These are phyloP conservation scores for Aspergillus heteromorphus DNA, from an alignment of 495 filamentous ascomycete genomes.

Conservation along the genomic window DNA sequence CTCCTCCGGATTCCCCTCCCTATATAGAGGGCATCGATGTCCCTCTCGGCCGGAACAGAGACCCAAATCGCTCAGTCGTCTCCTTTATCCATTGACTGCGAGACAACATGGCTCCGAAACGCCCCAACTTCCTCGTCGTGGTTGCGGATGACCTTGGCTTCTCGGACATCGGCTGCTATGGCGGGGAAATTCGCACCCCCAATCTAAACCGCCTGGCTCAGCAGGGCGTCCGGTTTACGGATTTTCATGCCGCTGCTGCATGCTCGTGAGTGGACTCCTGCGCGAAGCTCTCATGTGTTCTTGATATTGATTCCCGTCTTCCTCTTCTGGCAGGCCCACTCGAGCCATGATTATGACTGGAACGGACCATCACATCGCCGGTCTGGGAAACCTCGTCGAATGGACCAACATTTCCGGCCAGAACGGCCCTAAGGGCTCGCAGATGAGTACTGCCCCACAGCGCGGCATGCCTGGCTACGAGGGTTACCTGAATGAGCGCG, in stretches of 20 bases:
- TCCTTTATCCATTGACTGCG: not conserved
- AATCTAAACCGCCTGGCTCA: conserved; percentile 55
- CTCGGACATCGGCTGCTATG: conserved; percentile 57
- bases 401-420: conserved; percentile 46
- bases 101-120: conserved; percentile 29
- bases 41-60: not conserved
- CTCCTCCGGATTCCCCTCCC: not conserved
- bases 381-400: conserved; percentile 43
- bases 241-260: conserved; percentile 60
- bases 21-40: no score
- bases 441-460: conserved; percentile 39
- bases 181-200: conserved; percentile 58
- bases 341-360: conserved; percentile 55
- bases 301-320: not conserved
- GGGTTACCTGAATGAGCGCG: conserved; percentile 58
- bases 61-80: not conserved
- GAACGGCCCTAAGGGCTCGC: conserved; percentile 39
- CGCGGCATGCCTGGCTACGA: conserved; percentile 61
- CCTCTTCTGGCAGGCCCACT: conserved; percentile 37
- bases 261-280: conserved; percentile 41
- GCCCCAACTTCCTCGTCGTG: conserved; percentile 59
- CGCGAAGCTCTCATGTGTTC: no score
- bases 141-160: conserved; percentile 61
- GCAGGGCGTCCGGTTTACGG: conserved; percentile 52
- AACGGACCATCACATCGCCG: conserved; percentile 44